Evolutionary conservation across 371 early-diverging fungal genomes (phyloP).

Genomic region (Actinomucor elegans): DNA sequence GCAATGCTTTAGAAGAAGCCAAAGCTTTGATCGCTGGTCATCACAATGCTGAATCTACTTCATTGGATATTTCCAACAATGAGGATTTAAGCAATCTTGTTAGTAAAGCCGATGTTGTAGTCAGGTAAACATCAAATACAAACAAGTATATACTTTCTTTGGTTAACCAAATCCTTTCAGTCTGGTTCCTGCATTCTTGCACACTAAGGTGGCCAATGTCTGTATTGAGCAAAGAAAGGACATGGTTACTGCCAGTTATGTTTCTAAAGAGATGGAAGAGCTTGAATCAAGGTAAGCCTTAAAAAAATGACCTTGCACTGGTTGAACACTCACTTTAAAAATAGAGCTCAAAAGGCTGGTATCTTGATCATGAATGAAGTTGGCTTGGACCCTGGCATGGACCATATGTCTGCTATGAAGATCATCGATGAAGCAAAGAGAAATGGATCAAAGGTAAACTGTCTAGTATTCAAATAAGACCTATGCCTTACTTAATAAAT

Average conservation of each 20-base stretch:
- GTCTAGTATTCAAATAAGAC: no score
- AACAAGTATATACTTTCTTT: background rate
- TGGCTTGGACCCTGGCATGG: constrained; percentile 97
- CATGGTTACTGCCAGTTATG: constrained; percentile 96
- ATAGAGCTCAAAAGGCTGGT: constrained; percentile 79
- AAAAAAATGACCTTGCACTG: background rate
- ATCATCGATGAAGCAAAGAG: constrained; percentile 84
- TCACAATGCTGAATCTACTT: constrained; percentile 52
- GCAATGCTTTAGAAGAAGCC: constrained; percentile 74
- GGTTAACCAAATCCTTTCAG: no score
- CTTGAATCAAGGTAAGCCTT: constrained; percentile 61
- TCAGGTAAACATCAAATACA: constrained; percentile 54
- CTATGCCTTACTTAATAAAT: no score
- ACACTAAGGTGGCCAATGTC: constrained; percentile 78
- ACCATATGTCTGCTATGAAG: constrained; percentile 97
- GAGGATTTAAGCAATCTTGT: constrained; percentile 64
- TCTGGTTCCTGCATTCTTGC: constrained; percentile 93
- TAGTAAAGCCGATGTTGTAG: constrained; percentile 82
- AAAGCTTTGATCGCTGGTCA: constrained; percentile 60
- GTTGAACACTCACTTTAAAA: background rate
- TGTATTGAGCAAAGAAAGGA: constrained; percentile 86
- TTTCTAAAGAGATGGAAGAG: constrained; percentile 88
- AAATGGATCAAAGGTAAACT: constrained; percentile 52
- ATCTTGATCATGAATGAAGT: constrained; percentile 95
- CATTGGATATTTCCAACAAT: constrained; percentile 53